These are phyloP conservation scores for Gynostemma pentaphyllum DNA, from an alignment of 306 rosid species.

Conservation along the genomic window DNA sequence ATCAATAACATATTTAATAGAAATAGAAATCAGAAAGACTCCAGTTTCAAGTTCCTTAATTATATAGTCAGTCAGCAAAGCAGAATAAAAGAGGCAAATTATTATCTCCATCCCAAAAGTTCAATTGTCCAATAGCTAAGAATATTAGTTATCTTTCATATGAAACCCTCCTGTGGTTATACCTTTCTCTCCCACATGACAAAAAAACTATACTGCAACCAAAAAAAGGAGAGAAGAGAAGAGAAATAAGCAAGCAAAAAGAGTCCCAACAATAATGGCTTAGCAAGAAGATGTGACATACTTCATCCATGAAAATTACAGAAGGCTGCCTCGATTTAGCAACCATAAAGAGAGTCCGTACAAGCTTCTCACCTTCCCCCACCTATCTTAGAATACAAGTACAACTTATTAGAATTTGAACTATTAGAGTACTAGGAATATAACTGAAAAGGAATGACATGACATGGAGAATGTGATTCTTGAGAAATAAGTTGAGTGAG, in stretches of 20 bases:
- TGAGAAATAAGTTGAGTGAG: constrained; percentile 20
- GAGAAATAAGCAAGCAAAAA: not conserved
- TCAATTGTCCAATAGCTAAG: not conserved
- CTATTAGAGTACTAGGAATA: constrained; percentile 4
- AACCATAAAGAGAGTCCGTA: constrained; percentile 82
- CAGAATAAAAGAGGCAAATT: not conserved
- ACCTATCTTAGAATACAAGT: constrained; percentile 47
- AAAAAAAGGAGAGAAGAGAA: not conserved
- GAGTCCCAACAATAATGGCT: not conserved
- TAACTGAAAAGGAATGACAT: not conserved
- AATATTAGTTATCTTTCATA: not conserved
- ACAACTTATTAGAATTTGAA: constrained; percentile 13
- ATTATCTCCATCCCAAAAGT: not conserved
- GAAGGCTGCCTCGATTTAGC: constrained; percentile 94
- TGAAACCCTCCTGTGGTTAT: not conserved
- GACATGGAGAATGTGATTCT: not conserved
- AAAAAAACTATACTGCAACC: not conserved
- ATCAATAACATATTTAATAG: not conserved
- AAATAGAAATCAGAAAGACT: not conserved
- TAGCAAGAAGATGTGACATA: constrained; percentile 18
- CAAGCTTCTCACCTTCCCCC: constrained; percentile 95
- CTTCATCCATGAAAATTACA: constrained; percentile 96
- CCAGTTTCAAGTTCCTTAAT: constrained; percentile 1
- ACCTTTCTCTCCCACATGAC: not conserved
- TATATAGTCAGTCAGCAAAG: not conserved